A percentile compares a stretch with the other conserved stretches of the same genome.
These are phyloP conservation scores for Cunninghamia lanceolata DNA, from an alignment of 75 land plant species.

Conservation along the genomic window DNA sequence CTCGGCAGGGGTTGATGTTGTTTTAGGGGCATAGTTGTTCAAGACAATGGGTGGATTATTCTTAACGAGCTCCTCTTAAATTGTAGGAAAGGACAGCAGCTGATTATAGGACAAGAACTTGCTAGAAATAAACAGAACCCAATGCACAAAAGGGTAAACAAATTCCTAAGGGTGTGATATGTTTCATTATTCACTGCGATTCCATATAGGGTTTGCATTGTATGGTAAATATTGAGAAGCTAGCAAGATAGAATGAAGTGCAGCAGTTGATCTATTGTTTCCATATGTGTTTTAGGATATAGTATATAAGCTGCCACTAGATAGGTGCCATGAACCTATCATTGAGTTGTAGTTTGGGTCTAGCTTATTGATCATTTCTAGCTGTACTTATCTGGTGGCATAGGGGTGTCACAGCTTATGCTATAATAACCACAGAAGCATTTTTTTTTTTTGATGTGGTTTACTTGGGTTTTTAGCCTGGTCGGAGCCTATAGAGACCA, in stretches of 20 bases:
- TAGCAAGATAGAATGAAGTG: not conserved
- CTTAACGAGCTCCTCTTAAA: not conserved
- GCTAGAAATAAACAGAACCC: not conserved
- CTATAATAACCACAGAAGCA: too few species aligned
- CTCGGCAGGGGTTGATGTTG: not conserved
- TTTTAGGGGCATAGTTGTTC: not conserved
- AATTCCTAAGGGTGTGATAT: not conserved
- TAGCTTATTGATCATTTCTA: not conserved
- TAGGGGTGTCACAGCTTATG: not conserved
- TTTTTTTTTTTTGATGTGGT: too few species aligned
- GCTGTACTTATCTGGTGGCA: not conserved
- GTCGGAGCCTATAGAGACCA: too few species aligned
- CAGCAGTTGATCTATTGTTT: not conserved
- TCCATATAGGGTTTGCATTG: not conserved
- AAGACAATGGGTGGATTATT: not conserved
- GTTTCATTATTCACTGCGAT: not conserved
- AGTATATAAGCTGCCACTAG: not conserved
- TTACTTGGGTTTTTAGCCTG: too few species aligned
- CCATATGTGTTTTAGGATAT: not conserved
- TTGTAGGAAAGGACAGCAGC: not conserved
- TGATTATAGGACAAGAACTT: not conserved
- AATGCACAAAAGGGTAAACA: not conserved
- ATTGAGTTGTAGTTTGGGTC: not conserved
- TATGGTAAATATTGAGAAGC: not conserved
- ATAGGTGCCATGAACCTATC: not conserved